Percentiles rank a stretch among this genome's conserved stretches.
phyloP scores from a whole-genome alignment of 768 basidiomycete species.

The Tulasnella calospora region DNA sequence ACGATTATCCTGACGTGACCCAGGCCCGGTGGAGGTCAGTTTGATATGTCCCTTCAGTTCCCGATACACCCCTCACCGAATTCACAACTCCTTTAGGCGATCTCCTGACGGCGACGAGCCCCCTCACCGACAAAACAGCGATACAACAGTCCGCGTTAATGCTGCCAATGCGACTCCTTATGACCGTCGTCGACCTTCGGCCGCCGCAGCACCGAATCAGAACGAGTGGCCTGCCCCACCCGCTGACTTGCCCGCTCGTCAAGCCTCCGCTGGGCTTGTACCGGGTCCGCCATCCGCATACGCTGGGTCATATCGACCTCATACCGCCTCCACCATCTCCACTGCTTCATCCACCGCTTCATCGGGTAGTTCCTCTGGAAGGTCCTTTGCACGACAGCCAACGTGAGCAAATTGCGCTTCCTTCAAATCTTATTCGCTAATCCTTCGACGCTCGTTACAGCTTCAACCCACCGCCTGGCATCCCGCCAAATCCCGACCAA shows the following conservation, averaged over 20 bases:
- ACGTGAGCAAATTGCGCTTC: neutral
- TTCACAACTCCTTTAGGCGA: neutral
- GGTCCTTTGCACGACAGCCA: neutral
- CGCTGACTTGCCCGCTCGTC: neutral
- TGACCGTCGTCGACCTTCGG: neutral
- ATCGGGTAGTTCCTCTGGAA: neutral
- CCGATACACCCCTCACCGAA: neutral
- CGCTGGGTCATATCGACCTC: neutral
- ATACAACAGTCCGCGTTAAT: neutral
- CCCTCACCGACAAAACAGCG: neutral
- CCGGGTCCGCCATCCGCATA: neutral
- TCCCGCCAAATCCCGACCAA: neutral
- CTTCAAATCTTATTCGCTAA: neutral
- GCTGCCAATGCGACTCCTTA: neutral
- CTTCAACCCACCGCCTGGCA: neutral
- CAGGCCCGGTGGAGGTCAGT: neutral
- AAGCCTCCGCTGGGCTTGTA: neutral
- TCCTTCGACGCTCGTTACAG: neutral
- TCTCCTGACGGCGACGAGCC: neutral
- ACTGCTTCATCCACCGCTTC: conserved; percentile 7
- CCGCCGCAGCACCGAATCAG: neutral
- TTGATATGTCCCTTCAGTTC: neutral
- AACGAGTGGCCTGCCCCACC: neutral
- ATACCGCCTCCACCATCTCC: neutral
- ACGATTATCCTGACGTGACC: neutral